Evolutionary conservation across 2,329 filamentous ascomycete species (phyloP).

Genomic region (Talaromyces sp.): DNA sequence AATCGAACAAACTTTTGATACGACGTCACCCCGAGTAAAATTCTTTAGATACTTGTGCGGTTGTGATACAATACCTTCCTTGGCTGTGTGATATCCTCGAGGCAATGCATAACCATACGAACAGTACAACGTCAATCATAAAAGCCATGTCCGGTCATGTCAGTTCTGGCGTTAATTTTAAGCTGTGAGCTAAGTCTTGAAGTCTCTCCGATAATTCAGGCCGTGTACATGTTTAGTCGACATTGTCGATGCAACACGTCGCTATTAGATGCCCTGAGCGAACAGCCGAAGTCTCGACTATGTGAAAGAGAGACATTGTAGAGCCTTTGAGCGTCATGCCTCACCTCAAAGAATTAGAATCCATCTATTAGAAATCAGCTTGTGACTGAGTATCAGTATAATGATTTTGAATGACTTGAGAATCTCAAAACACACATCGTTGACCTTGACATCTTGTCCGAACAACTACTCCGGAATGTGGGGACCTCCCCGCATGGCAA

Average conservation of each 20-base stretch:
- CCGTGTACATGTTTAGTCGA: neutral
- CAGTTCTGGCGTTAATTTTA: neutral
- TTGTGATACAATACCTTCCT: neutral
- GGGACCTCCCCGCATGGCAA: constrained; percentile 6
- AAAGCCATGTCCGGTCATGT: neutral
- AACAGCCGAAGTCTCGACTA: neutral
- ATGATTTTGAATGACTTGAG: neutral
- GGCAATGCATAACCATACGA: neutral
- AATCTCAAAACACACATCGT: neutral
- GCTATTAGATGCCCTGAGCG: neutral
- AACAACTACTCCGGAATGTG: neutral
- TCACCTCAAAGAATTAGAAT: neutral
- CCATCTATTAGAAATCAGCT: neutral
- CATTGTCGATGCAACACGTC: neutral
- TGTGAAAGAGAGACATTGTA: neutral
- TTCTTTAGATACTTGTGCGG: neutral
- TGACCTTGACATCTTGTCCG: neutral
- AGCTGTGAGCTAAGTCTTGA: neutral
- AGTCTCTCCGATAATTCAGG: neutral
- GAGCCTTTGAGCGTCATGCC: neutral
- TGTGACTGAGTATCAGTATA: neutral
- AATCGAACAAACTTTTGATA: neutral
- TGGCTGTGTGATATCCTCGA: neutral
- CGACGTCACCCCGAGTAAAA: neutral
- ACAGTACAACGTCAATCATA: neutral